Conservation (phyloP, 148 eudicot genomes). For the Heliamphora exappendiculata region DNA sequence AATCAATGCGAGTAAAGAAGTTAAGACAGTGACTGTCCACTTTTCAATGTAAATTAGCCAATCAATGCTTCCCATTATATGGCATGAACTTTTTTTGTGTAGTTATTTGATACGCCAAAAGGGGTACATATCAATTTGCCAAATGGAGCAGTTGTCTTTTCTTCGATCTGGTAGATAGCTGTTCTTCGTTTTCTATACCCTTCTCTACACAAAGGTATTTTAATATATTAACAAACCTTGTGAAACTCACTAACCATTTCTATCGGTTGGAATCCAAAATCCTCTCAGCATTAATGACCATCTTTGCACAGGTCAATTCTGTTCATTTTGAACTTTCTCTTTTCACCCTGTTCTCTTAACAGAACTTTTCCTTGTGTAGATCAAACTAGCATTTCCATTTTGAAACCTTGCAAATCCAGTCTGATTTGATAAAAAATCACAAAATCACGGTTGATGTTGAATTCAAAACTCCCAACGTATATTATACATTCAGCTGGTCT, state of each 20-base stretch:
- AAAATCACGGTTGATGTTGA: neutral
- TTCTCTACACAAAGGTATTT: neutral
- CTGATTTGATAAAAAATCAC: neutral
- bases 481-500: no score
- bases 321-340: no score
- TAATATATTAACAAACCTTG: neutral
- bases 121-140: neutral
- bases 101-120: neutral
- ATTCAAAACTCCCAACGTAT: no score
- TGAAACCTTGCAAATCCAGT: neutral
- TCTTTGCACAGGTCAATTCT: neutral
- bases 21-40: neutral
- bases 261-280: neutral
- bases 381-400: no score
- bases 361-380: no score
- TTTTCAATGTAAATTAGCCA: neutral
- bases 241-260: neutral
- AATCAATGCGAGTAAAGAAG: neutral
- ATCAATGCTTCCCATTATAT: neutral
- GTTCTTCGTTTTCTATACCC: neutral
- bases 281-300: neutral
- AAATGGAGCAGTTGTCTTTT: neutral
- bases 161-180: neutral
- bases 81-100: neutral
- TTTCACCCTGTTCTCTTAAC: no score